Evolutionary conservation across 2,329 filamentous ascomycete species (phyloP), one percentile per base, ranked within the genome.

Genomic region (Helicocarpus griseus): DNA sequence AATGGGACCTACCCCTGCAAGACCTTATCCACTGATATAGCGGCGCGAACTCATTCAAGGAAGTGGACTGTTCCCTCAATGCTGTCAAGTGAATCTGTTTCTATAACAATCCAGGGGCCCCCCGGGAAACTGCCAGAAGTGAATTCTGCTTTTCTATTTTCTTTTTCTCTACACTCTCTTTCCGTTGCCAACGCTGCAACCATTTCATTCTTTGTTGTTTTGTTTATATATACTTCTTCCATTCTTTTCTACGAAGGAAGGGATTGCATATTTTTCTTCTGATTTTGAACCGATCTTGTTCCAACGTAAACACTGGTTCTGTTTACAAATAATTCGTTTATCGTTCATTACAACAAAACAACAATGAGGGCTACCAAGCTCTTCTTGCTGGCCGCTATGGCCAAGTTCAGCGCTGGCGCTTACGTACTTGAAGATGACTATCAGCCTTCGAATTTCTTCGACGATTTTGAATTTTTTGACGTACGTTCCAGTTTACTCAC

Each of bases 401-500:
- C 66, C 43, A 60, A 57, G 66, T 67, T 53, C 6, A 49, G 51
- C 24, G 11, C 50, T 31, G 54, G 53, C 36, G 39, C 51, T 17
- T 59, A 59, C 33, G 46, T 52, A 11, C 38, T 57, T 11, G 17
- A 50, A 22, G 57, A 59, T 36, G 45, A 57, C 47, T 59, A 59
- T 43, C 51, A 52, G 19, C 56, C 57, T 26, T 45, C 48, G 8
- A 58, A 56, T 33, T 80, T 79, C 60, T 78, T 79, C 61, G 68
- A 73, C 57, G 68, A 72, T 58, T 79, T 80, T 61, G 59, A 64
- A 28, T 80, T 80, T 64, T 78, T 68, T 57, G 76, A 73, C 6
- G 69, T 72, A 63, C 47, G 68, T 61, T 22, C n/a, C 35, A 13
- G 36, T 19, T 31, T n/a, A 4, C n/a, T 38, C 21, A 5, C 8